Evolutionary conservation across 495 filamentous ascomycete species (phyloP).

Genomic region (Venustampulla echinocandica): DNA sequence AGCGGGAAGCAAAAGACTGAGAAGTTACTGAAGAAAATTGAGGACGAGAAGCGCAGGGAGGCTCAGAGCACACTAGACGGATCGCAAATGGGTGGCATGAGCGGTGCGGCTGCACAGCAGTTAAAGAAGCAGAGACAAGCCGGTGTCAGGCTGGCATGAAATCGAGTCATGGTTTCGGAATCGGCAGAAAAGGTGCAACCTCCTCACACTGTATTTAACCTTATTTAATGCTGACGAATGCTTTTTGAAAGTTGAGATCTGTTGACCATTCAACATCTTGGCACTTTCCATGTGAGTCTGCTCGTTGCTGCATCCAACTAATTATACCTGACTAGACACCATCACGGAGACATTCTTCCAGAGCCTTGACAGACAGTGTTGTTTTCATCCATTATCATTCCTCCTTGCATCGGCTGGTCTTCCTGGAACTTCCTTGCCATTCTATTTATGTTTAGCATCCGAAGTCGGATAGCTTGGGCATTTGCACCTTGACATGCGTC

Average conservation of each 20-base stretch:
- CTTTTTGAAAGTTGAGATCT: background rate
- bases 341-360: background rate
- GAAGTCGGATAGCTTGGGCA: too few relatives aligned
- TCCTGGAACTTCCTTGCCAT: too few relatives aligned
- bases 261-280: background rate
- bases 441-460: too few relatives aligned
- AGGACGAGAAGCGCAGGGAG: constrained; percentile 82
- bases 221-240: constrained; percentile 25
- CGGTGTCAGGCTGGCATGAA: constrained; percentile 71
- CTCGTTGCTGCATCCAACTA: background rate
- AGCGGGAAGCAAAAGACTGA: constrained; percentile 97
- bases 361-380: background rate
- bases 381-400: background rate
- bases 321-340: background rate
- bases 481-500: too few relatives aligned
- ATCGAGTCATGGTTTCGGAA: constrained; percentile 2
- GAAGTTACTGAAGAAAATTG: constrained; percentile 93
- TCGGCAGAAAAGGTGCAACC: constrained; percentile 24
- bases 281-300: background rate
- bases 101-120: constrained; percentile 62
- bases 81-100: constrained; percentile 76
- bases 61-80: constrained; percentile 73
- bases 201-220: constrained; percentile 23
- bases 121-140: constrained; percentile 82
- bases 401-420: too few relatives aligned